Evolutionary conservation across 805 yeast genomes (phyloP).

Genomic region (Suhomyces xylopsoci): DNA sequence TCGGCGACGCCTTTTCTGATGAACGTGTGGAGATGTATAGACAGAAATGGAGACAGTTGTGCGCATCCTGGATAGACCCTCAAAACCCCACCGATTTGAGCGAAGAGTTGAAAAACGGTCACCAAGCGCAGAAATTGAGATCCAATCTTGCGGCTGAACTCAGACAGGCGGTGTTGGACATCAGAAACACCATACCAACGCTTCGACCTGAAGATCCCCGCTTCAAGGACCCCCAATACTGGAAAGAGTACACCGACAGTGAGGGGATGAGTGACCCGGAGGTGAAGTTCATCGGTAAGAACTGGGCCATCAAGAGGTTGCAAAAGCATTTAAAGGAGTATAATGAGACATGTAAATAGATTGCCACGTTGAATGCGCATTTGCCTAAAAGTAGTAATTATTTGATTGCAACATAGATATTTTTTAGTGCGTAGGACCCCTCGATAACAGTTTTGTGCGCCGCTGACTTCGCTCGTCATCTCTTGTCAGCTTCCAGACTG

Average conservation of each 20-base stretch:
- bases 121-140: conserved; percentile 63
- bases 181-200: conserved; percentile 35
- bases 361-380: neutral
- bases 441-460: too few relatives aligned
- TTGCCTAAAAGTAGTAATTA: neutral
- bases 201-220: conserved; percentile 65
- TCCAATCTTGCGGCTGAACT: conserved; percentile 66
- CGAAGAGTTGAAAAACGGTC: conserved; percentile 59
- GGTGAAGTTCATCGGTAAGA: conserved; percentile 68
- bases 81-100: conserved; percentile 57
- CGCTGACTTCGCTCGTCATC: too few relatives aligned
- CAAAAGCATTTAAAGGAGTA: conserved; percentile 46
- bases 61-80: conserved; percentile 51
- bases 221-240: conserved; percentile 65
- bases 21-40: conserved; percentile 57
- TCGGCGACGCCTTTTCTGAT: conserved; percentile 73
- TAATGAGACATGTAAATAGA: neutral
- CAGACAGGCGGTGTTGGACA: conserved; percentile 58
- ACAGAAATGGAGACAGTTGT: conserved; percentile 63
- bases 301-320: conserved; percentile 76
- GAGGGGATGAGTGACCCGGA: conserved; percentile 70
- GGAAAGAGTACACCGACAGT: conserved; percentile 63
- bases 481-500: too few relatives aligned
- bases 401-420: too few relatives aligned
- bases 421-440: too few relatives aligned